These are phyloP conservation scores for Xerocomellus chrysenteron DNA, from an alignment of 768 basidiomycete species.

Conservation along the genomic window DNA sequence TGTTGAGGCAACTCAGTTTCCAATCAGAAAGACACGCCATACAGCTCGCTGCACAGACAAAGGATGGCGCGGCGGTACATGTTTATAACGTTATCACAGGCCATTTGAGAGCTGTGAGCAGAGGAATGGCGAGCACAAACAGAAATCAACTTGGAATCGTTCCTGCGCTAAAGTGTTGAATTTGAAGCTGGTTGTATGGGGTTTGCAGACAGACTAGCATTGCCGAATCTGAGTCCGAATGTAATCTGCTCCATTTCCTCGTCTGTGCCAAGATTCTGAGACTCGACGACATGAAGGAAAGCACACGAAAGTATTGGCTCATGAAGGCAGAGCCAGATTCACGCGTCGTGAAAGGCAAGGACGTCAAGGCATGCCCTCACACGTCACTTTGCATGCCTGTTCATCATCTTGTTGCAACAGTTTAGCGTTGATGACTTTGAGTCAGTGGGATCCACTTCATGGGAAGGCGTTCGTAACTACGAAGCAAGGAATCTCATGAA, in stretches of 20 bases:
- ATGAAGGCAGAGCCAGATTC: constrained; percentile 88
- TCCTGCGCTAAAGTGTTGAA: too few relatives aligned
- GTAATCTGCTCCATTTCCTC: too few relatives aligned
- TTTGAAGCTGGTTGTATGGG: too few relatives aligned
- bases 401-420: constrained; percentile 36
- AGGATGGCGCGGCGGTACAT: background rate
- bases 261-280: background rate
- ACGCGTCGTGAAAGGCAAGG: constrained; percentile 80
- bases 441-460: constrained; percentile 61
- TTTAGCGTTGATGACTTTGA: constrained; percentile 90
- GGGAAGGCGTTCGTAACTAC: constrained; percentile 88
- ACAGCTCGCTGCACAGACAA: background rate
- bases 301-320: constrained; percentile 52
- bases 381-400: background rate
- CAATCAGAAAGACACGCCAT: background rate
- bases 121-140: too few relatives aligned
- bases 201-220: too few relatives aligned
- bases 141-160: too few relatives aligned
- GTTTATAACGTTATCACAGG: too few relatives aligned
- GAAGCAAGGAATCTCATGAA: constrained; percentile 84
- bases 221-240: constrained; percentile 1
- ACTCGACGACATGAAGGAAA: constrained; percentile 3
- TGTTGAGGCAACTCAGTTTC: background rate
- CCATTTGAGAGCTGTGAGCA: too few relatives aligned
- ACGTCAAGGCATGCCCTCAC: constrained; percentile 63